Evolutionary conservation across 306 rosid genomes (phyloP), one percentile per base, ranked within the genome.

Genomic region (Fragaria vesca): DNA sequence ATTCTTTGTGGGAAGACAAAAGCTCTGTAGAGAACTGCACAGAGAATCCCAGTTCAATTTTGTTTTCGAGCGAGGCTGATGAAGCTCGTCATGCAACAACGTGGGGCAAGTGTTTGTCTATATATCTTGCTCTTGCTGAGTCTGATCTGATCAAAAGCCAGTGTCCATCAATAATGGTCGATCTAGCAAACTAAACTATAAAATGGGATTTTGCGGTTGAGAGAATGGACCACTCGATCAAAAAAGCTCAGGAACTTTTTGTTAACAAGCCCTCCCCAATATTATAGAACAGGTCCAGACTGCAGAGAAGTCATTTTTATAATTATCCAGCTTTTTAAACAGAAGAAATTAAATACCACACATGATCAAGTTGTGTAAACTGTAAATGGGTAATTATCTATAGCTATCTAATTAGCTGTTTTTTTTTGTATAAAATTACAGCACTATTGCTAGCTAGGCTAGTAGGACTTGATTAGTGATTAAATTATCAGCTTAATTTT

Each of bases 41-140:
- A 80, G 78, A 89, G 97, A 91, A 91, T 91, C 97, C 87, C 93
- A 88, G 88, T 91, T 88, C 82, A 72, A 69, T 83, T 89, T 91
- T 89, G 91, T 89, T 88, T 61, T 28, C 75, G 30, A 45, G 60
- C 12, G 68, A 55, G 76, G 75, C 70, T 71, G 80, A 82, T 30
- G 2, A 77, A 26, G 77, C 50, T 67, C 79, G 78, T 87, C 89
- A 86, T 89, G 91, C 86, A 81, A 30, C 58, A 88, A 85, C 92
- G 97, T 90, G 94, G 84, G 88, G 83, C 83, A 86, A 81, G 88
- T 77, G 85, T 85, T 85, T 86, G 72, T 86, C 86, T 66, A 38
- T 66, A 36, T 17, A 66, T 66, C 26, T 16, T 46, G 15, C 51
- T 46, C 47, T 66, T 24, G 32, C 46, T 12, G 34, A 1, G 17